Evolutionary conservation across 148 eudicot species (phyloP).

Genomic region (Silene conica): DNA sequence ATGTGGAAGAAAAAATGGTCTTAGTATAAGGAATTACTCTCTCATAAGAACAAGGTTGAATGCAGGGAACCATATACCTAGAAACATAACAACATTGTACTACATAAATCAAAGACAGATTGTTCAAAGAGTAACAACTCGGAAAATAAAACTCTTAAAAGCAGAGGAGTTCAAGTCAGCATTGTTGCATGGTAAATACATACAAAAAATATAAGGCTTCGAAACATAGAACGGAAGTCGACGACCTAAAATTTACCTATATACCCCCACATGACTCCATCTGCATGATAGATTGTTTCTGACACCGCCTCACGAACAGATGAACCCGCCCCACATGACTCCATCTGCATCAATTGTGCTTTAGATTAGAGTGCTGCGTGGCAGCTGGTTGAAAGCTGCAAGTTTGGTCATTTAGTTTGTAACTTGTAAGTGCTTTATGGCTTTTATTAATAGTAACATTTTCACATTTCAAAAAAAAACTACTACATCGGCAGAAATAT

Average conservation of each 20-base stretch:
- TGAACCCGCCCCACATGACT: too few relatives aligned
- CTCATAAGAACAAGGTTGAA: too few relatives aligned
- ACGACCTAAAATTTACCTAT: slow-evolving; percentile 27
- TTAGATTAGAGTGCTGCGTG: too few relatives aligned
- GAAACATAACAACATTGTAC: not conserved
- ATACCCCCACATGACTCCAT: slow-evolving; percentile 30
- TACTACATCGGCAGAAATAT: slow-evolving; percentile 5
- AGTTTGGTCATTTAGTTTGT: too few relatives aligned
- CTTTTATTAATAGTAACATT: too few relatives aligned
- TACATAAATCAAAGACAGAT: not conserved
- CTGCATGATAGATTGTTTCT: slow-evolving; percentile 20
- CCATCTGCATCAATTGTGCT: too few relatives aligned
- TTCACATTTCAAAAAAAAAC: too few relatives aligned
- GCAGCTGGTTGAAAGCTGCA: too few relatives aligned
- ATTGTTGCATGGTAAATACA: slow-evolving; percentile 25
- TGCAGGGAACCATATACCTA: too few relatives aligned
- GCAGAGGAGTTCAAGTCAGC: slow-evolving; percentile 16
- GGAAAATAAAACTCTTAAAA: not conserved
- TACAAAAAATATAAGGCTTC: slow-evolving; percentile 24
- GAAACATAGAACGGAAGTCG: slow-evolving; percentile 13
- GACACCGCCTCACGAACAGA: slow-evolving; percentile 24
- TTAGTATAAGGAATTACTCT: too few relatives aligned
- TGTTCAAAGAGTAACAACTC: not conserved
- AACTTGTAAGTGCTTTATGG: too few relatives aligned
- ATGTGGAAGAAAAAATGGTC: too few relatives aligned